Evolutionary conservation across 148 eudicot genomes (phyloP), one percentile per base, ranked within the genome.

Genomic region (Selenicereus undatus): DNA sequence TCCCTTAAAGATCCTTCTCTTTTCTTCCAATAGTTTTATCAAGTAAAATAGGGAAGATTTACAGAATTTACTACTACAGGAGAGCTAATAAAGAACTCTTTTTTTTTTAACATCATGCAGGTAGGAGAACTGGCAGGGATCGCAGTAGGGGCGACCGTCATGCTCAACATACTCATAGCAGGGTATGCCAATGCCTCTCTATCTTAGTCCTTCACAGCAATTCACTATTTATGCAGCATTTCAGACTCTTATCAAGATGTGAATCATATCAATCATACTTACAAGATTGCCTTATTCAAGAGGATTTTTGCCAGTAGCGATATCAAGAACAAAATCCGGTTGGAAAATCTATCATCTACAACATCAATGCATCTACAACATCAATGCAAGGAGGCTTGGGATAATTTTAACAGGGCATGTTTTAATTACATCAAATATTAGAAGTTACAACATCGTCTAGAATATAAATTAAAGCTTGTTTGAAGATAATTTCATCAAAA

Each of bases 81-180:
- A 32, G 24, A 66, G 26, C 74, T 27, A 66, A 75, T 3, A 75
- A 73, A 81, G 48, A 72, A 17, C 54, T 11, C 2, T 26, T 76
- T 10, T 76, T 10, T 51, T 71, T 76, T 43, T 75, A 78, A 30
- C 73, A 50, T 12, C 56, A 26, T 83, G 79, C 89, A 95, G 98
- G 93, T 93, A 29, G 98, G 98, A 64, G 97, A 93, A 88, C 84
- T 93, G 50, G 97, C 98, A 12, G 97, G 97, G 78, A 93, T 95
- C 14, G 98, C 98, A 26, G 97, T 95, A 26, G 98, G 98, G 84
- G 98, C 97, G 76, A 93, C 98, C 58, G 97, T 95, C 86, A 93
- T 93, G 98, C 94, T 95, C 75, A 95, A 95, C 86, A 92, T 92
- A 76, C 97, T 95, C 79, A 91, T 95, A 50, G 97, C 97, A n/a